Percentiles rank a stretch among this genome's conserved stretches.
phyloP scores from a whole-genome alignment of 2,329 filamentous ascomycete genomes.

The Cytospora schulzeri region DNA sequence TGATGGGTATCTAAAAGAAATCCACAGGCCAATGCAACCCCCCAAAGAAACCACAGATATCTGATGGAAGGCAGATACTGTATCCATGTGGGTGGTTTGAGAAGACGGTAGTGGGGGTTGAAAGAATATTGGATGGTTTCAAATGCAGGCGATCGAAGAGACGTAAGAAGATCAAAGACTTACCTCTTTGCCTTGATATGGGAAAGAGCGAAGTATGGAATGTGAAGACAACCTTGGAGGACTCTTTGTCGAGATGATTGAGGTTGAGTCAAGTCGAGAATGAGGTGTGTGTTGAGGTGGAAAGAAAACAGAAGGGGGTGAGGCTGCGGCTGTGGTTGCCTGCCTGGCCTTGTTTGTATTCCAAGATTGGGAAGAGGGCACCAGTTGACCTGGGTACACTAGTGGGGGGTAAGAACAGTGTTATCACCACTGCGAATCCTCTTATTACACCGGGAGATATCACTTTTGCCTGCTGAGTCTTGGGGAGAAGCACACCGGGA shows the following conservation, averaged over 20 bases:
- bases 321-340: no score
- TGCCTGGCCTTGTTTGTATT: neutral
- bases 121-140: neutral
- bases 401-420: neutral
- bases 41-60: neutral
- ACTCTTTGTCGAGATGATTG: neutral
- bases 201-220: neutral
- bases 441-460: neutral
- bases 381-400: no score
- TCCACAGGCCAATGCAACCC: neutral
- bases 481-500: neutral
- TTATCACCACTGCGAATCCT: neutral
- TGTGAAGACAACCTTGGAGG: slow-evolving; percentile 1
- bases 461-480: neutral
- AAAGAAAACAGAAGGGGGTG: neutral
- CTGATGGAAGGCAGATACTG: neutral
- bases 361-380: neutral
- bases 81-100: neutral
- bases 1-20: neutral
- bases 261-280: neutral
- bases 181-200: neutral
- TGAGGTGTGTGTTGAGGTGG: neutral
- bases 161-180: neutral
- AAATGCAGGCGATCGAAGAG: neutral
- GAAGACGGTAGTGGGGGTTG: neutral